Conservation (phyloP, 805 yeast species). For the Candida tammaniensis region DNA sequence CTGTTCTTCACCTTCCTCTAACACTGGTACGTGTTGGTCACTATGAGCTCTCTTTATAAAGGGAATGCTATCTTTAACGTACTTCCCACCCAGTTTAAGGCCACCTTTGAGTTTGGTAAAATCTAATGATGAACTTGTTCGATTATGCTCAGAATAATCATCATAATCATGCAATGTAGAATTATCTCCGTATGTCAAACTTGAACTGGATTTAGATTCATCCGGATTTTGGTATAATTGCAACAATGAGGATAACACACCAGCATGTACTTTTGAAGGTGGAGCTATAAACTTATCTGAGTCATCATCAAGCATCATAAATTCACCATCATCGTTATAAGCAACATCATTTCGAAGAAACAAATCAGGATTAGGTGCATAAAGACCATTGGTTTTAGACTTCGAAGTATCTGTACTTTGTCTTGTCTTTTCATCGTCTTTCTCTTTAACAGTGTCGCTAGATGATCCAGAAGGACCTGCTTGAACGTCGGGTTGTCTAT, state of each 20-base stretch:
- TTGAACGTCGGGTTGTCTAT: constrained; percentile 6
- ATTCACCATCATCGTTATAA: constrained; percentile 24
- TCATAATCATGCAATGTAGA: constrained; percentile 10
- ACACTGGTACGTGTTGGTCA: constrained; percentile 7
- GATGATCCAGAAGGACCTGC: constrained; percentile 7
- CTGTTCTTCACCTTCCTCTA: constrained; percentile 9
- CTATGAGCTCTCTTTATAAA: constrained; percentile 9
- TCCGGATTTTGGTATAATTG: constrained; percentile 58
- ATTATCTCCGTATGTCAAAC: constrained; percentile 12
- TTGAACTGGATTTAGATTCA: constrained; percentile 13
- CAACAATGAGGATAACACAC: constrained; percentile 78
- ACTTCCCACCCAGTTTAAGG: constrained; percentile 26
- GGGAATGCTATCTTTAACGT: constrained; percentile 15
- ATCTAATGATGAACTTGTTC: constrained; percentile 17
- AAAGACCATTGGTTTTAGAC: constrained; percentile 16
- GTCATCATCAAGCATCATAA: constrained; percentile 31
- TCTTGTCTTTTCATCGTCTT: background rate
- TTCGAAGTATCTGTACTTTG: constrained; percentile 4
- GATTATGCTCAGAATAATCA: constrained; percentile 9
- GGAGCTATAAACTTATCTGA: constrained; percentile 35
- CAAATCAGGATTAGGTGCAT: constrained; percentile 46
- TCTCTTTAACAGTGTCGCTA: constrained; percentile 10
- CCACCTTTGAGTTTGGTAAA: constrained; percentile 28
- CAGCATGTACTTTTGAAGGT: constrained; percentile 67
- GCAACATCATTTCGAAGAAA: constrained; percentile 24